Evolutionary conservation across 2,329 filamentous ascomycete genomes (phyloP).

Genomic region (Penicillium aurantiogriseum): DNA sequence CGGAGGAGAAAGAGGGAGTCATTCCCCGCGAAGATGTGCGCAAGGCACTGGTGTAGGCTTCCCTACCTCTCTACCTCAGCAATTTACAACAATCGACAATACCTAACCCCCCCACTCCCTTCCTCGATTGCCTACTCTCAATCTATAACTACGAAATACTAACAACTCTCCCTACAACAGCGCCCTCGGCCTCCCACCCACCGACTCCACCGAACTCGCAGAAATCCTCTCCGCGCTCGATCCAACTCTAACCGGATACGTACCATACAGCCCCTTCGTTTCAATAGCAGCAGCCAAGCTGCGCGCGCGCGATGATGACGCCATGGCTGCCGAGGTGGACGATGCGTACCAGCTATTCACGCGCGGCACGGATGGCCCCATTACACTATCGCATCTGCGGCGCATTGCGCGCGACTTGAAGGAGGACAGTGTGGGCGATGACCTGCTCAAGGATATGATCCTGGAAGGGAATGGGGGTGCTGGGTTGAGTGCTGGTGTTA

Average conservation of each 20-base stretch:
- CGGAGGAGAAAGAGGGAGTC: slow-evolving; percentile 70
- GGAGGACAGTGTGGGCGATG: slow-evolving; percentile 74
- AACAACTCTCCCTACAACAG: slow-evolving; percentile 43
- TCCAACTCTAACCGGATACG: slow-evolving; percentile 73
- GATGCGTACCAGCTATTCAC: slow-evolving; percentile 83
- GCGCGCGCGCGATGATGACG: slow-evolving; percentile 55
- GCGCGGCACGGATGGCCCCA: slow-evolving; percentile 54
- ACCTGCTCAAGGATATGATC: slow-evolving; percentile 88
- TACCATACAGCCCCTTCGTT: slow-evolving; percentile 77
- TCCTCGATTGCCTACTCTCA: background rate
- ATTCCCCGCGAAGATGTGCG: slow-evolving; percentile 67
- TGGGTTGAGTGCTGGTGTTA: slow-evolving; percentile 68
- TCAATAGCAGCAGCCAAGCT: slow-evolving; percentile 86
- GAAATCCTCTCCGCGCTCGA: slow-evolving; percentile 81
- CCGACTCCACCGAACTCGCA: slow-evolving; percentile 63
- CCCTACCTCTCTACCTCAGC: background rate
- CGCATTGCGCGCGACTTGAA: slow-evolving; percentile 77
- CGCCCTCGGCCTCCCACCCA: slow-evolving; percentile 75
- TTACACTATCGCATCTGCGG: slow-evolving; percentile 75
- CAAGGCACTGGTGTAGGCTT: slow-evolving; percentile 67
- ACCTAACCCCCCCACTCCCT: background rate
- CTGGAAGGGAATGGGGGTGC: slow-evolving; percentile 84
- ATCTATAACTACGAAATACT: background rate
- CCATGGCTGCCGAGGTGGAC: slow-evolving; percentile 68
- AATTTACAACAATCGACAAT: background rate